phyloP scores from a whole-genome alignment of 169 alveolate species.

The Eimeria tenella region DNA sequence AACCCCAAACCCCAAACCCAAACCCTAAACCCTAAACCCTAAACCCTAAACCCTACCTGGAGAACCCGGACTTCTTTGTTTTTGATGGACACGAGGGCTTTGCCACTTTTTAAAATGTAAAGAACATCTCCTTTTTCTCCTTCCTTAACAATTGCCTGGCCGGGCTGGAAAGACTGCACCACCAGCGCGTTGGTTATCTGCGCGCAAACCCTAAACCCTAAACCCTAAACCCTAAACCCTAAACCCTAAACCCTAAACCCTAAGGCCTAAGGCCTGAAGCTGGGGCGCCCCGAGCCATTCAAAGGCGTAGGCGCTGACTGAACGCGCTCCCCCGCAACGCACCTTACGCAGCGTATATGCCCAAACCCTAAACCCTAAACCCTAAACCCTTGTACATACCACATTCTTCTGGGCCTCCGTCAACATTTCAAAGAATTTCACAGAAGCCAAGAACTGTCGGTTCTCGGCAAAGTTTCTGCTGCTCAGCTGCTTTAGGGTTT shows the following conservation, averaged over 20 bases:
- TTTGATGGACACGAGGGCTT: conserved; percentile 90
- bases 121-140: conserved; percentile 95
- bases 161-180: conserved; percentile 87
- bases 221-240: conserved; percentile 11
- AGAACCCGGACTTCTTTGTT: conserved; percentile 88
- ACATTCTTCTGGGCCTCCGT: conserved; percentile 93
- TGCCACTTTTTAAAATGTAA: conserved; percentile 93
- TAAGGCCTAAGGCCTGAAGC: not conserved
- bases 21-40: conserved; percentile 5
- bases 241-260: conserved; percentile 20
- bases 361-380: conserved; percentile 72
- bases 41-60: conserved; percentile 52
- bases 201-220: conserved; percentile 61
- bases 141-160: conserved; percentile 92
- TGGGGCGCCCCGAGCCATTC: no score
- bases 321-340: no score
- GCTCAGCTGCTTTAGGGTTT: conserved; percentile 91
- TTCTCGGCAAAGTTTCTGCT: conserved; percentile 93
- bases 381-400: conserved; percentile 34
- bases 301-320: no score
- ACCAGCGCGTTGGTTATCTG: conserved; percentile 92
- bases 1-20: no score
- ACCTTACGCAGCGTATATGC: not conserved
- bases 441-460: conserved; percentile 91
- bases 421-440: conserved; percentile 91